Evolutionary conservation across 441 rosid species (phyloP).

Genomic region (Syzygium malaccense): DNA sequence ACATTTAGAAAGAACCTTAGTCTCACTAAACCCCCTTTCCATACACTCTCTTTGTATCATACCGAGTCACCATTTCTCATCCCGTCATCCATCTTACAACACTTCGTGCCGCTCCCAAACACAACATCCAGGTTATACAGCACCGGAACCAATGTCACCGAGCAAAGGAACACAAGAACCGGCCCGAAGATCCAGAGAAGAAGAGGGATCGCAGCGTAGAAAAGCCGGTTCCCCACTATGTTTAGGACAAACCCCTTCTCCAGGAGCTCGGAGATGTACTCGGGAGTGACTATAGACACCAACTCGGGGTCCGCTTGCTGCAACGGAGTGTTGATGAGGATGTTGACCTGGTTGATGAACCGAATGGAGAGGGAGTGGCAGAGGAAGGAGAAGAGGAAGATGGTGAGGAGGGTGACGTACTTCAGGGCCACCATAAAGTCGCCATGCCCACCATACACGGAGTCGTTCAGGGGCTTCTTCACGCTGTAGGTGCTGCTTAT

Average conservation of each 20-base stretch:
- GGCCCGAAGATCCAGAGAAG: conserved; percentile 94
- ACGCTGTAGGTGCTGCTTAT: conserved; percentile 86
- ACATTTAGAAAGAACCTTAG: background rate
- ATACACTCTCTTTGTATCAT: background rate
- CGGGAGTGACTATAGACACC: conserved; percentile 19
- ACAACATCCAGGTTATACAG: conserved; percentile 76
- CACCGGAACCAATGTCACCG: conserved; percentile 47
- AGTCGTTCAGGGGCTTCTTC: conserved; percentile 71
- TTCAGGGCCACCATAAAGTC: conserved; percentile 81
- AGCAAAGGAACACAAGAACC: conserved; percentile 60
- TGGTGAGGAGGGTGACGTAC: conserved; percentile 60
- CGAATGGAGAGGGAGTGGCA: conserved; percentile 76
- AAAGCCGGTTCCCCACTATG: conserved; percentile 68
- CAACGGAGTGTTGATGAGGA: conserved; percentile 66
- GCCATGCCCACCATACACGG: conserved; percentile 71
- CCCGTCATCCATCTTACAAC: background rate
- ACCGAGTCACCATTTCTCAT: background rate
- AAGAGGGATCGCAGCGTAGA: conserved; percentile 69
- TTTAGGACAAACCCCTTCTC: conserved; percentile 68
- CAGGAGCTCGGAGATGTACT: conserved; percentile 46
- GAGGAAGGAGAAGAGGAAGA: conserved; percentile 74
- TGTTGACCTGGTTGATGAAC: conserved; percentile 73
- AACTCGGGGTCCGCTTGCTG: background rate
- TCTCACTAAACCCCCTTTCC: background rate
- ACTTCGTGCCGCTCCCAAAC: background rate